Evolutionary conservation across 306 rosid genomes (phyloP).

Genomic region (Citrullus amarus): DNA sequence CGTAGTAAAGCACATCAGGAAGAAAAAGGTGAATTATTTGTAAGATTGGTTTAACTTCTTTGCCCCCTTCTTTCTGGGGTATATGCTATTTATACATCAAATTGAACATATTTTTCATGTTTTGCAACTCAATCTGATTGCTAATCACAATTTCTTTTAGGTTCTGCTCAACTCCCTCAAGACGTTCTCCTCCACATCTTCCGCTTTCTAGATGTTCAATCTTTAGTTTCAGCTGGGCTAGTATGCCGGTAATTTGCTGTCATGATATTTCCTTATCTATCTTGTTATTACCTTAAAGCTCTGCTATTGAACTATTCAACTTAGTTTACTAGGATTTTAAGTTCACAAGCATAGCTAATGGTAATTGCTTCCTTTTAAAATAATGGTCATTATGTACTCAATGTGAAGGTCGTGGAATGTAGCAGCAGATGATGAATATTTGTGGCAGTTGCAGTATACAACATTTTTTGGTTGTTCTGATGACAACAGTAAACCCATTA

Average conservation of each 20-base stretch:
- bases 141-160: conserved; percentile 18
- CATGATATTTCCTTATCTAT: not conserved
- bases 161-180: conserved; percentile 44
- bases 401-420: conserved; percentile 69
- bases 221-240: conserved; percentile 42
- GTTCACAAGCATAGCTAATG: not conserved
- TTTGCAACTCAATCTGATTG: not conserved
- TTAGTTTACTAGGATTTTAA: not conserved
- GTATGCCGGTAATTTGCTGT: conserved; percentile 50
- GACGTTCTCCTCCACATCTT: conserved; percentile 64
- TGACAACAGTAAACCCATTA: conserved; percentile 12
- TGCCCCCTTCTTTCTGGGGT: not conserved
- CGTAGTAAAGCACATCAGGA: conserved; percentile 39
- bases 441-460: conserved; percentile 55
- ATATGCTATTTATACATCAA: not conserved
- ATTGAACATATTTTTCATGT: not conserved
- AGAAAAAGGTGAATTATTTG: conserved; percentile 36
- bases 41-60: conserved; percentile 1
- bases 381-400: conserved; percentile 17
- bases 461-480: conserved; percentile 28
- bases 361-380: not conserved
- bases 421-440: conserved; percentile 57
- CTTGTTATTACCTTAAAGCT: not conserved
- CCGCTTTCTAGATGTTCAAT: conserved; percentile 52
- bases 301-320: not conserved